Base-by-base conservation (phyloP, 1,284 basidiomycete species). In the Ceratobasidium sp. region DNA sequence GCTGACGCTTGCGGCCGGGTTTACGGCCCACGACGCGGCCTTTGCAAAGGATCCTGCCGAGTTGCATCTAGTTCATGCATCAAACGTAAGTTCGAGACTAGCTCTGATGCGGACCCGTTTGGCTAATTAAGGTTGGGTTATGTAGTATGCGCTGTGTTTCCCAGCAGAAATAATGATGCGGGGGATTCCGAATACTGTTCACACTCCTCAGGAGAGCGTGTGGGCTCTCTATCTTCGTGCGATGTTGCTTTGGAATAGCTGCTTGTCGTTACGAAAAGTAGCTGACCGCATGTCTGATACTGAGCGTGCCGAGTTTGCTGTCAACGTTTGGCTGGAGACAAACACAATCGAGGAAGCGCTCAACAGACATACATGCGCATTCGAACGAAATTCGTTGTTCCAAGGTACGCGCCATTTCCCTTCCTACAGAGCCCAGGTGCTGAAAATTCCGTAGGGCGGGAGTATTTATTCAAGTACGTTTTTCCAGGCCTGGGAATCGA, bases 391-490 rank as follows among this genome's bases (percentile, higher is more conserved):
- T 2, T 91, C 87, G 77, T 83, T 92, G 53, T 92, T 87, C 79
- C 87, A 89, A 74, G 90, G 71, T 62, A 48, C 31, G 41, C 34
- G 22, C 19, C n/a, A 29, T 34, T 14, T 43, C 27, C 29, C 16
- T 13, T 16, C 1, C 29, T n/a, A 4, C 24, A n/a, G 31, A 22
- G 29, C 22, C 39, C 1, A 22, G 16, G 46, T 39, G 31, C 37
- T 43, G 39, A 66, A 13, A 16, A 14, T n/a, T 58, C 29, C 22
- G 37, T 31, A 59, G 73, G 89, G 53, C 84, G 90, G 65, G 92
- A 92, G 78, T 90, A 88, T 78, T 83, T 92, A 48, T 92, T 92
- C 84, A 92, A 91, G 91, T 92, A 79, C 80, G 90, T 82, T 41
- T 61, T 61, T 61, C n/a, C 61, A 1, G 75, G 76, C n/a, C 58